Evolutionary conservation across 2,329 filamentous ascomycete species (phyloP).

Genomic region (Cladosporium halotolerans): DNA sequence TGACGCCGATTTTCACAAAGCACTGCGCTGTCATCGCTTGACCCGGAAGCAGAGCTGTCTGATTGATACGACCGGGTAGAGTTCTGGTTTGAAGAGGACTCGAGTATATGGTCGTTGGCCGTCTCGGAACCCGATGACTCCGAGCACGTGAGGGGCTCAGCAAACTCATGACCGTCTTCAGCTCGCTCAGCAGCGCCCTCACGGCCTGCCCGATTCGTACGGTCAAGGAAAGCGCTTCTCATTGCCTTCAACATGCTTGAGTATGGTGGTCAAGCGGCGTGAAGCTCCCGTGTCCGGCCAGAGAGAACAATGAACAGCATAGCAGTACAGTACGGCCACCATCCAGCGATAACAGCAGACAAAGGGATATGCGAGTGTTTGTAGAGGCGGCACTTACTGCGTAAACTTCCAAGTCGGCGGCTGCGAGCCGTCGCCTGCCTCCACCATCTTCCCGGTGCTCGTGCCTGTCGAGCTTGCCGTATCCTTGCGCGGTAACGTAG

Average conservation of each 20-base stretch:
- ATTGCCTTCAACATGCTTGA: constrained; percentile 22
- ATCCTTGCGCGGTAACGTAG: constrained; percentile 9
- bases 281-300: constrained; percentile 2
- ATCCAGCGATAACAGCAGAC: background rate
- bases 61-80: background rate
- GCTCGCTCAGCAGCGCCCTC: constrained; percentile 7
- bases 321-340: background rate
- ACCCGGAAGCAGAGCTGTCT: background rate
- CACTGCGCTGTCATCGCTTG: background rate
- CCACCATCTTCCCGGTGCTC: constrained; percentile 68
- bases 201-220: constrained; percentile 19
- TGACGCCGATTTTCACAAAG: background rate
- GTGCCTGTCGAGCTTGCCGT: constrained; percentile 10
- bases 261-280: background rate
- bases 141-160: background rate
- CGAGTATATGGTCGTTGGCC: background rate
- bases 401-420: constrained; percentile 99
- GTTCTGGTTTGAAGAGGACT: background rate
- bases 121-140: constrained; percentile 8
- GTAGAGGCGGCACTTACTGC: constrained; percentile 60
- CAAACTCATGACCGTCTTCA: background rate
- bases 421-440: constrained; percentile 70
- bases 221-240: constrained; percentile 18
- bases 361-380: constrained; percentile 1
- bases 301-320: constrained; percentile 10